Percentiles rank a stretch among this genome's conserved stretches.
Conservation (phyloP, 2,329 filamentous ascomycete genomes). For the Fusarium luffae region DNA sequence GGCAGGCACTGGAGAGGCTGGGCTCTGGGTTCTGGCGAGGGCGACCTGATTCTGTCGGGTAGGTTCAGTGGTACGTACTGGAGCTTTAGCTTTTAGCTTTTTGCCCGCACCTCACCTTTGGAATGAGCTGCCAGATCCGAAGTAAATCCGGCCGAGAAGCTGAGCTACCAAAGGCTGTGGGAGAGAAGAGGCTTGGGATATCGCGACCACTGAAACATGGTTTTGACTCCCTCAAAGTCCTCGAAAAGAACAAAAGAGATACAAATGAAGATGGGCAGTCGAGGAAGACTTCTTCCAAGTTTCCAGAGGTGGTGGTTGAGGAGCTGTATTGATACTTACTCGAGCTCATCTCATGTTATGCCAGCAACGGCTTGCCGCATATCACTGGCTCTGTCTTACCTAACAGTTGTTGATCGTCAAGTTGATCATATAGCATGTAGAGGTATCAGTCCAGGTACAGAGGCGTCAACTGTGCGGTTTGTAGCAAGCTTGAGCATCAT, state of each 20-base stretch:
- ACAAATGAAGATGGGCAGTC: not conserved
- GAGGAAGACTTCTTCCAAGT: slow-evolving; percentile 41
- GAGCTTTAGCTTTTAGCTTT: slow-evolving; percentile 18
- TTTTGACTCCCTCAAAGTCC: not conserved
- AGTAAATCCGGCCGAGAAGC: slow-evolving; percentile 42
- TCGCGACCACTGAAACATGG: slow-evolving; percentile 23
- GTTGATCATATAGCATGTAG: slow-evolving; percentile 1
- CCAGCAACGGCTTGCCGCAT: slow-evolving; percentile 35
- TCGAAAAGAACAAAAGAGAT: not conserved
- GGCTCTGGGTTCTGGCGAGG: slow-evolving; percentile 19
- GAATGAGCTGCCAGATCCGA: slow-evolving; percentile 37
- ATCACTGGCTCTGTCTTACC: slow-evolving; percentile 15
- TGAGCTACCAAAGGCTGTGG: slow-evolving; percentile 38
- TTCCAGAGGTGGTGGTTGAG: slow-evolving; percentile 20
- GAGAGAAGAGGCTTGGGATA: slow-evolving; percentile 16
- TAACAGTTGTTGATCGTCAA: slow-evolving; percentile 5
- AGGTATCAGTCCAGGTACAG: not conserved
- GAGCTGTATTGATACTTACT: slow-evolving; percentile 39
- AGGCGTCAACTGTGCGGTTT: slow-evolving; percentile 23
- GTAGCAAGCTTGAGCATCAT: slow-evolving; percentile 26
- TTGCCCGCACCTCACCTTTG: slow-evolving; percentile 11
- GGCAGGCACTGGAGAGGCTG: slow-evolving; percentile 36
- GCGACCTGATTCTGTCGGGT: slow-evolving; percentile 1
- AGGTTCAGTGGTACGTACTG: slow-evolving; percentile 32
- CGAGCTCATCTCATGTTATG: slow-evolving; percentile 29